Evolutionary conservation across 805 yeast genomes (phyloP), one percentile per base, ranked within the genome.

Genomic region (Yamadazyma laniorum): DNA sequence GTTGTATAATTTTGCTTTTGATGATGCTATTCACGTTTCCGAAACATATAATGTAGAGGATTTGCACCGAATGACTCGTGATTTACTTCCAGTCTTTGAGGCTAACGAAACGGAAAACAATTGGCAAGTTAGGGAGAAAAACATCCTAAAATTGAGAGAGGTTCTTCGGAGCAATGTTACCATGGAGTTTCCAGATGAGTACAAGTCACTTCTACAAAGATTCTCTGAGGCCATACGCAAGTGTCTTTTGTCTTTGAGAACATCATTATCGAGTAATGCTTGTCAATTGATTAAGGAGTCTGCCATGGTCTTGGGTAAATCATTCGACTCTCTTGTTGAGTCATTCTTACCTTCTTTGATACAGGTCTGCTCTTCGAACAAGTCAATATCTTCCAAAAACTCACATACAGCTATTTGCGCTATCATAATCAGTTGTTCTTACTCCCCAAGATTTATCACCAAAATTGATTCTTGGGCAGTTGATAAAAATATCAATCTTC

Each of bases 51-150:
- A 25, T 49, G 33, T 45, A 3, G 53, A 55, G 15, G 43, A 45
- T 3, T 36, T 68, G 12, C 32, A 45, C 23, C 42, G 39, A 12
- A 36, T 45, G 3, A 19, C 58, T 4, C 38, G 49, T 16, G 17
- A 28, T 17, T 18, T 42, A 9, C 18, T 33, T 6, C 59, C 63
- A 1, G 47, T 50, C 11, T 89, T 91, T 50, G 74, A 70, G 6
- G 84, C 82, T 4, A 70, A 82, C 51, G 99, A 93, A 57, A 84
- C 95, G 0, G 99, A 93, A 53, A 72, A 73, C 42, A 93, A 93
- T 55, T 93, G 99, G 99, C 61, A 67, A 16, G 49, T 52, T 0
- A 72, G 99, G 52, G 96, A 90, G 50, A 71, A 74, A 36, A 65
- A 66, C 34, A 73, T 88, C 3, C 51, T 74, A 1, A 71, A 69